These are phyloP conservation scores for Fusarium mundagurra DNA, from an alignment of 2,329 filamentous ascomycete species.

Conservation along the genomic window DNA sequence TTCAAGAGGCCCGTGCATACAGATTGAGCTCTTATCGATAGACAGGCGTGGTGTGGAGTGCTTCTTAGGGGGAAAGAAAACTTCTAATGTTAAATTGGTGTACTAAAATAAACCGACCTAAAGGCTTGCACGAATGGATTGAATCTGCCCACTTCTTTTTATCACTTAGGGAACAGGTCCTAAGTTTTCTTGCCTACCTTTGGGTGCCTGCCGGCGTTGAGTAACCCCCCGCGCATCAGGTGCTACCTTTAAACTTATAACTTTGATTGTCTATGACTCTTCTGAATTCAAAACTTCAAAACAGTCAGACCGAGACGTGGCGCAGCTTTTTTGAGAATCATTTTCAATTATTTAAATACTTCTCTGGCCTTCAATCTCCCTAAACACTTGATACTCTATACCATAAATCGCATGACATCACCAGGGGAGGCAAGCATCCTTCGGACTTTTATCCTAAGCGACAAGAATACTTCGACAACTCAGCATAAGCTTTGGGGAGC, in stretches of 20 bases:
- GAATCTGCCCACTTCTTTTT: not conserved
- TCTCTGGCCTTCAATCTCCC: not conserved
- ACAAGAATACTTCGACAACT: not conserved
- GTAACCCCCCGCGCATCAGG: conserved; percentile 38
- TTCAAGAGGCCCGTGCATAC: conserved; percentile 6
- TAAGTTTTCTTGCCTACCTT: not conserved
- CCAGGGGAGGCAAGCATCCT: not conserved
- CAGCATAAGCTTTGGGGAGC: not conserved
- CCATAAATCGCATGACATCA: conserved; percentile 37
- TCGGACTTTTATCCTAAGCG: not conserved
- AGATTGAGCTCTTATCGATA: conserved; percentile 38
- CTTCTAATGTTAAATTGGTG: not conserved
- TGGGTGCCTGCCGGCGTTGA: conserved; percentile 12
- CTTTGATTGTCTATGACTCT: conserved; percentile 42
- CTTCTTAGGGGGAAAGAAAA: not conserved
- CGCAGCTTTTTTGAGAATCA: conserved; percentile 21
- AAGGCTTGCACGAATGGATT: not conserved
- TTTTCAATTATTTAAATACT: conserved; percentile 18
- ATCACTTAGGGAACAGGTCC: not conserved
- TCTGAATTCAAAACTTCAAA: conserved; percentile 13
- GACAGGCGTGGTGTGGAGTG: conserved; percentile 2
- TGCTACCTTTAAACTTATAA: conserved; percentile 6
- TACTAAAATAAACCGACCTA: not conserved
- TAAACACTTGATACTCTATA: conserved; percentile 31
- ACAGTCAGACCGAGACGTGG: conserved; percentile 40